These are phyloP conservation scores for Diaporthe capsici DNA, from an alignment of 2,329 filamentous ascomycete species.

Conservation along the genomic window DNA sequence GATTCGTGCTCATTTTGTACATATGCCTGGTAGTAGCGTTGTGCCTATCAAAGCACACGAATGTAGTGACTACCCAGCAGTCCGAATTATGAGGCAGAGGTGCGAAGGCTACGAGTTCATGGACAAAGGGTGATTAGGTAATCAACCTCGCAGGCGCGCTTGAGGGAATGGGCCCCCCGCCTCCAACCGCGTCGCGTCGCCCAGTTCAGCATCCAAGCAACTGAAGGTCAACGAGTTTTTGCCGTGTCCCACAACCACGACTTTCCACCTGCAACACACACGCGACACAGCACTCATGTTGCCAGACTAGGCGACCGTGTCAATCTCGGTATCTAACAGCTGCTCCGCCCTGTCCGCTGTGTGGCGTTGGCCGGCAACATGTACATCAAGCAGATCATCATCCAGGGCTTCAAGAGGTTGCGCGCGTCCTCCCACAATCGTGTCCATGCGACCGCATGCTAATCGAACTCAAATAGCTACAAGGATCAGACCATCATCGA, in stretches of 20 bases:
- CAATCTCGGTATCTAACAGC: slow-evolving; percentile 23
- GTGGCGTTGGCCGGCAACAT: slow-evolving; percentile 66
- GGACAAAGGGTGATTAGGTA: neutral
- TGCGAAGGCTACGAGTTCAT: neutral
- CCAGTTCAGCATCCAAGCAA: slow-evolving; percentile 28
- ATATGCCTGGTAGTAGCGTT: neutral
- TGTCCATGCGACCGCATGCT: slow-evolving; percentile 31
- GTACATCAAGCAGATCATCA: slow-evolving; percentile 99
- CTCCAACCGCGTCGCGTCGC: slow-evolving; percentile 40
- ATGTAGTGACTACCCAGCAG: neutral
- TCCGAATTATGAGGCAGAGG: neutral
- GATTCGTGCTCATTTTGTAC: neutral
- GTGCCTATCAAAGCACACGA: neutral
- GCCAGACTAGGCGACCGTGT: slow-evolving; percentile 27
- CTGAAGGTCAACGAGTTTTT: slow-evolving; percentile 10
- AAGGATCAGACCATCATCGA: slow-evolving; percentile 99
- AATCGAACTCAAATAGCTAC: slow-evolving; percentile 74
- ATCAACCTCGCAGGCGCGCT: slow-evolving; percentile 6
- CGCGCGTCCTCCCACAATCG: slow-evolving; percentile 13
- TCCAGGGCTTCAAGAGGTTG: slow-evolving; percentile 99
- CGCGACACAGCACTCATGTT: slow-evolving; percentile 6
- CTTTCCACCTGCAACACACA: neutral
- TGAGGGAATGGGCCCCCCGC: neutral
- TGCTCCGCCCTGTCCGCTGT: slow-evolving; percentile 42
- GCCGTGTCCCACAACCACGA: slow-evolving; percentile 22